These are phyloP conservation scores for Mucor ambiguus DNA, from an alignment of 371 early-diverging fungal species.

Conservation along the genomic window DNA sequence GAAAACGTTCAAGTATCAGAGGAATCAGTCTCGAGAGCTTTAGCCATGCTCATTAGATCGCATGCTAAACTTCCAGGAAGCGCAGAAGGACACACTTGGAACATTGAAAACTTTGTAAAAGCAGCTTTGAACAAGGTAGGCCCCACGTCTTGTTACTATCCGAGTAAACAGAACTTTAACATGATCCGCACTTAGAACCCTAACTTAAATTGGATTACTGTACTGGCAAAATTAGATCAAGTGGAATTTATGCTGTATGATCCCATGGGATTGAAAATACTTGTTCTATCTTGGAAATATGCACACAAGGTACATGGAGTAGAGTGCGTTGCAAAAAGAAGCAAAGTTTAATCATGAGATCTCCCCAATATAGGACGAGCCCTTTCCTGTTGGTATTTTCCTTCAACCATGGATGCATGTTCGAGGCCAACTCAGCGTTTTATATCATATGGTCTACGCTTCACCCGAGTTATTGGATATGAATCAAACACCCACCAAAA, in stretches of 20 bases:
- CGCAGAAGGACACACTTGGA: constrained; percentile 36
- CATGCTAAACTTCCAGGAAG: constrained; percentile 31
- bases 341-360: neutral
- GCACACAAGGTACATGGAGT: constrained; percentile 54
- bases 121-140: constrained; percentile 37
- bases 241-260: constrained; percentile 66
- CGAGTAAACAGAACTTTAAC: neutral
- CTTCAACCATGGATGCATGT: constrained; percentile 77
- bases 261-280: constrained; percentile 58
- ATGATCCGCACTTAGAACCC: constrained; percentile 39
- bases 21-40: constrained; percentile 36
- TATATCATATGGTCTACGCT: constrained; percentile 63
- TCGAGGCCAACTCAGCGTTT: constrained; percentile 71
- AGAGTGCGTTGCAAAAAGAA: neutral
- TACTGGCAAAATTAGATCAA: constrained; percentile 67
- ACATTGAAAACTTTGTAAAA: constrained; percentile 38
- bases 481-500: constrained; percentile 42
- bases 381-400: constrained; percentile 74
- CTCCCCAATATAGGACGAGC: constrained; percentile 24
- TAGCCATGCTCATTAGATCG: constrained; percentile 39
- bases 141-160: neutral
- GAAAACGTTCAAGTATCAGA: constrained; percentile 32
- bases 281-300: constrained; percentile 64
- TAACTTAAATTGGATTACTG: constrained; percentile 62
- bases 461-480: constrained; percentile 58